phyloP scores from a whole-genome alignment of 306 rosid species.

The Phaseolus lunatus region DNA sequence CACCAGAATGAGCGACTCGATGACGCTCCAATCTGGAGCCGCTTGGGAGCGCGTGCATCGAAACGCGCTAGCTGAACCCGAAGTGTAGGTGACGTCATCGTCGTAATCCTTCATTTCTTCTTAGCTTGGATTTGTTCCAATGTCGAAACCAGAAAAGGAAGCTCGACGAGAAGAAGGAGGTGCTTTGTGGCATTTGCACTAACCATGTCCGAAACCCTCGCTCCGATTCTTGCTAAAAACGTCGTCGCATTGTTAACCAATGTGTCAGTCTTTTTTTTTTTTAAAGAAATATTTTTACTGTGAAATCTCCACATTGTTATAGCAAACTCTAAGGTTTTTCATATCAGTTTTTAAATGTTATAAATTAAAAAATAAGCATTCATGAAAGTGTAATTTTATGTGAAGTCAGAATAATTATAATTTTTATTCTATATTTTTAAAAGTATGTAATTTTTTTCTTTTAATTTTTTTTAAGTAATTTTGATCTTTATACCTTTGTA shows the following conservation, averaged over 20 bases:
- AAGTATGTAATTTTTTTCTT: too few species aligned
- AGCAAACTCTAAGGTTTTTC: too few species aligned
- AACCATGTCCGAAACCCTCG: slow-evolving; percentile 19
- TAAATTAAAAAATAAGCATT: too few species aligned
- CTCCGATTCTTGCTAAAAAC: neutral
- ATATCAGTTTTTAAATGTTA: too few species aligned
- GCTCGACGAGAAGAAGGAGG: neutral
- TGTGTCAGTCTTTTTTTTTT: neutral
- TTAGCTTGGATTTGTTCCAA: neutral
- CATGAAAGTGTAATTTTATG: too few species aligned
- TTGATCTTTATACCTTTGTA: too few species aligned
- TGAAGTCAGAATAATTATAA: too few species aligned
- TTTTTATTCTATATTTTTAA: too few species aligned
- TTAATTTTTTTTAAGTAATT: too few species aligned
- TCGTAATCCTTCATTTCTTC: slow-evolving; percentile 34
- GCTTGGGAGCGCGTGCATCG: slow-evolving; percentile 73
- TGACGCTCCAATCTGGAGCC: slow-evolving; percentile 69
- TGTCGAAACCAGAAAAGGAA: neutral
- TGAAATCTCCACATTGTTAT: too few species aligned
- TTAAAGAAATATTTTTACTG: neutral
- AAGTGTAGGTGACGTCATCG: neutral
- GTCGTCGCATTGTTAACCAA: neutral
- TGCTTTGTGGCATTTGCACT: neutral
- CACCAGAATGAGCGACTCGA: slow-evolving; percentile 67
- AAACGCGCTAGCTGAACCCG: slow-evolving; percentile 11